Evolutionary conservation across 2,329 filamentous ascomycete genomes (phyloP), one percentile per base, ranked within the genome.

Genomic region (Stachybotrys echinatus): DNA sequence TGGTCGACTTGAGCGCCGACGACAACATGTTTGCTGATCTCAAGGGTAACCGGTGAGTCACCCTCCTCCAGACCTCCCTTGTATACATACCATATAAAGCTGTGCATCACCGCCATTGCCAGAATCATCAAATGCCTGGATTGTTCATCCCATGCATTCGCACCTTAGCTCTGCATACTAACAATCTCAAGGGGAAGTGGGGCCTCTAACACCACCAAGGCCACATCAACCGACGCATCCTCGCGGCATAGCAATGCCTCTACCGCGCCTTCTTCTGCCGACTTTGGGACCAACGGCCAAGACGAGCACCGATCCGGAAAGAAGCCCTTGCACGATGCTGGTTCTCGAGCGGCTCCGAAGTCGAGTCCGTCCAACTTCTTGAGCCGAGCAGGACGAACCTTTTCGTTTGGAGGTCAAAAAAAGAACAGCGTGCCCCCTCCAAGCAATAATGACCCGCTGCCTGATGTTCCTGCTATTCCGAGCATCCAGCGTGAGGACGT

Each of bases 241-340:
- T 84, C 80, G 46, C 76, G 80, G 60, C 77, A 83, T 62, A 83
- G 80, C 64, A 81, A 81, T 65, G 76, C 74, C 48, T 83, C 80
- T n/a, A 83, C 80, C 37, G 72, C 80, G 34, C 79, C 80, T 12
- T 84, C 80, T 3, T 83, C 80, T 4, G 74, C 79, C 47, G 79
- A 71, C 45, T 54, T 65, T 31, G 56, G 54, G 38, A 54, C 57
- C 21, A 55, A 59, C 20, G 60, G 50, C 37, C 54, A 63, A 45
- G 65, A 68, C 19, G 59, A 62, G 23, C 57, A 59, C 39, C 58
- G 65, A 51, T 54, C 63, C 46, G 60, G 60, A 40, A 74, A 65
- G 58, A 78, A 73, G 57, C 58, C 61, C 21, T 60, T 67, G 46
- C 63, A 58, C 50, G 54, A 68, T 62, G 52, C 68, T 42, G 55